Base-by-base conservation (phyloP, 345 rosid genomes). In the Mangifera indica region DNA sequence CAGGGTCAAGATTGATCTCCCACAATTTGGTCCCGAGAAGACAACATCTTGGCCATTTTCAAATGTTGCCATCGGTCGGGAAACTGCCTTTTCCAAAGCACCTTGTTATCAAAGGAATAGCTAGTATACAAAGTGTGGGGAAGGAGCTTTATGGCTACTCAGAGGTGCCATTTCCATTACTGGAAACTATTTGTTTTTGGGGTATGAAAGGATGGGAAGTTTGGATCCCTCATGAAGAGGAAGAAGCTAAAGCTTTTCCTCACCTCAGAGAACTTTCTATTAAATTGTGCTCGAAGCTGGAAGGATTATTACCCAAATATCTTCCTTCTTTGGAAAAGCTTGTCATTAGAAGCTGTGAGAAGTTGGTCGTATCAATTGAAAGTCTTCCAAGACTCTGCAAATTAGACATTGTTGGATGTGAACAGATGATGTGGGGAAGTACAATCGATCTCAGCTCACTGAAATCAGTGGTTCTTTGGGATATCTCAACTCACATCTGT, bases 181-280 rank as follows among this genome's bases (percentile, higher is more conserved):
- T n/a, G n/a, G n/a, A n/a, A n/a, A n/a, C n/a, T n/a, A n/a, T n/a
- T n/a, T n/a, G n/a, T n/a, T n/a, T n/a, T n/a, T n/a, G n/a, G n/a
- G n/a, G n/a, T n/a, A n/a, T n/a, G n/a, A n/a, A n/a, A n/a, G n/a
- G n/a, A n/a, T n/a, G n/a, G n/a, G n/a, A n/a, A n/a, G n/a, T n/a
- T n/a, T n/a, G n/a, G n/a, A n/a, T n/a, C n/a, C n/a, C n/a, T n/a
- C n/a, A n/a, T n/a, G n/a, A n/a, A n/a, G n/a, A n/a, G n/a, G n/a
- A n/a, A n/a, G n/a, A n/a, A n/a, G n/a, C n/a, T n/a, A n/a, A n/a
- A n/a, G n/a, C n/a, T n/a, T n/a, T n/a, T n/a, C n/a, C n/a, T n/a
- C n/a, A n/a, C n/a, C n/a, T n/a, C n/a, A n/a, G n/a, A 18, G 52
- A 77, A 55, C 81, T 84, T 65, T 22, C 42, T 4, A 72, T 84